Evolutionary conservation across 2,329 filamentous ascomycete species (phyloP), one percentile per base, ranked within the genome.

Genomic region (Chaetomiaceae sp.): DNA sequence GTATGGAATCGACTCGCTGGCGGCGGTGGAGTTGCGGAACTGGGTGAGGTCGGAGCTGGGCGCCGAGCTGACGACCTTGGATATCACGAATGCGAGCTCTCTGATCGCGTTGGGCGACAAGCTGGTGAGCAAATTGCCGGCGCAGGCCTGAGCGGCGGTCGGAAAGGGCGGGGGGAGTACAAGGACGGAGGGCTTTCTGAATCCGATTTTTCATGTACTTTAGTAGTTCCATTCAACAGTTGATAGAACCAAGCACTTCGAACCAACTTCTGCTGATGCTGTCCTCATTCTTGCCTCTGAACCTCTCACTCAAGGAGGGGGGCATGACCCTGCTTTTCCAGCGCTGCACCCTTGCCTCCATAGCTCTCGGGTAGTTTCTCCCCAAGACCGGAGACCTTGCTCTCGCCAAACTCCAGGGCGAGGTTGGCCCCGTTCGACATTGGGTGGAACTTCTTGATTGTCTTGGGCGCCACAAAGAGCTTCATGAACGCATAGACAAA

Each of bases 401-500:
- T 72, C n/a, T 62, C 81, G 15, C 59, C 57, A 56, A 83, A 74
- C 69, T 83, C 80, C 12, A 74, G 75, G 17, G 82, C 83, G 46
- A 96, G 75, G 53, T 81, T 82, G 39, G 74, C 80, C 20, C 91
- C 91, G 63, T 87, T 88, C 58, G 80, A 78, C 73, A 91, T 83
- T 42, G 87, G 87, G 65, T 89, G 86, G 72, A 91, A 89, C 68
- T 91, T 91, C 73, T 85, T 85, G 60, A 87, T 78, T 1, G 88
- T 91, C 65, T 87, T 85, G 46, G 83, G 77, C 27, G 85, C 83
- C 39, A 91, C 75, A 68, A 91, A 86, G 17, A 89, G 71, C 75
- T 90, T 91, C 75, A 91, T 85, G 50, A 85, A 79, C 19, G 77
- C 75, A 68, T 88, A 91, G 67, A 91, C 81, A 78, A 91, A 96